Percentiles rank a stretch among this genome's conserved stretches.
phyloP scores from a whole-genome alignment of 192 early-diverging fungal genomes.

The Coemansia sp. region DNA sequence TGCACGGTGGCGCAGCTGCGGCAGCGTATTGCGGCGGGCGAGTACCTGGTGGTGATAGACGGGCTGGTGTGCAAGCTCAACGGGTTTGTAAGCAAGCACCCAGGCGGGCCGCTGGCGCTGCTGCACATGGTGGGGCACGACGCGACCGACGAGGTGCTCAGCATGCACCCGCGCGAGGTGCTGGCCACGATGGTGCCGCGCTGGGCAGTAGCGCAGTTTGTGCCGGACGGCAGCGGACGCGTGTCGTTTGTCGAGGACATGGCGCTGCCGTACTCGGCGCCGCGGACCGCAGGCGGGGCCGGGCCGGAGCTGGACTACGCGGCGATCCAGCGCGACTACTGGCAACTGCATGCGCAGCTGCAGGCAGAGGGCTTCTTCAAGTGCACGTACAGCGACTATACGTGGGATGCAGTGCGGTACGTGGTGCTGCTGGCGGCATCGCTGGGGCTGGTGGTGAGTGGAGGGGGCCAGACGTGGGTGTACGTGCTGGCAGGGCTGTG shows the following conservation, averaged over 20 bases:
- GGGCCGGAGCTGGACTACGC: slow-evolving; percentile 38
- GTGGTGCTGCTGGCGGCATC: slow-evolving; percentile 25
- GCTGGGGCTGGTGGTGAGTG: slow-evolving; percentile 36
- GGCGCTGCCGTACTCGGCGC: slow-evolving; percentile 37
- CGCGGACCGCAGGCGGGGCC: slow-evolving; percentile 23
- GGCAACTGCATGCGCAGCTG: slow-evolving; percentile 65
- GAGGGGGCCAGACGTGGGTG: slow-evolving; percentile 28
- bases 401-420: slow-evolving; percentile 49
- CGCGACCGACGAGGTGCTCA: slow-evolving; percentile 85
- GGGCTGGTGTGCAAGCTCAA: slow-evolving; percentile 88
- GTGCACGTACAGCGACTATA: slow-evolving; percentile 58
- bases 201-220: slow-evolving; percentile 65
- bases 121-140: slow-evolving; percentile 85
- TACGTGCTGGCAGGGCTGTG: slow-evolving; percentile 54
- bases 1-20: slow-evolving; percentile 42
- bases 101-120: slow-evolving; percentile 89
- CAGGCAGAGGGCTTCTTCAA: slow-evolving; percentile 62
- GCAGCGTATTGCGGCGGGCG: slow-evolving; percentile 55
- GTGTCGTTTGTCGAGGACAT: slow-evolving; percentile 48
- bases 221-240: slow-evolving; percentile 10
- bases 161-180: slow-evolving; percentile 82
- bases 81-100: slow-evolving; percentile 77
- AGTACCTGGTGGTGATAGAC: slow-evolving; percentile 80
- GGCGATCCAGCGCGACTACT: slow-evolving; percentile 60
- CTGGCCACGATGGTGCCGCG: slow-evolving; percentile 69